phyloP scores from a whole-genome alignment of 2,329 filamentous ascomycete genomes.

The Aspergillus sp. region DNA sequence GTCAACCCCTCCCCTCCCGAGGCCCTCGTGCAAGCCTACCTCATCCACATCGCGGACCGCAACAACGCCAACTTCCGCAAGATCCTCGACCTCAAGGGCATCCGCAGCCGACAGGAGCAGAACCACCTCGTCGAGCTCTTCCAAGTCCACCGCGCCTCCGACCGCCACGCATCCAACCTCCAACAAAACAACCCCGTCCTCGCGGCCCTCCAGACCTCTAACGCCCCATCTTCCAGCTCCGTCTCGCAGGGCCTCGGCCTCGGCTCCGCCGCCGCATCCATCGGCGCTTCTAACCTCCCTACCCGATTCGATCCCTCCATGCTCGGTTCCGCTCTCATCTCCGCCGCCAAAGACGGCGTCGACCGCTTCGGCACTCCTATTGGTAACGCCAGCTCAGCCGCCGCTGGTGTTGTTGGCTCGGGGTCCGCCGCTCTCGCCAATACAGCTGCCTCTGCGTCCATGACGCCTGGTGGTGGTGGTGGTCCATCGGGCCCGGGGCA shows the following conservation, averaged over 20 bases:
- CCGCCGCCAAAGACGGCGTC: slow-evolving; percentile 79
- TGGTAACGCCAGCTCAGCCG: slow-evolving; percentile 23
- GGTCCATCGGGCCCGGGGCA: slow-evolving; percentile 20
- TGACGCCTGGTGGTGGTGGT: slow-evolving; percentile 27
- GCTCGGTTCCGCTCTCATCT: slow-evolving; percentile 84
- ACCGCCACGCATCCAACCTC: slow-evolving; percentile 65
- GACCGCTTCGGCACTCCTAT: slow-evolving; percentile 69
- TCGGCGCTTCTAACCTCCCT: slow-evolving; percentile 48
- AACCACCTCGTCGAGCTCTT: slow-evolving; percentile 83
- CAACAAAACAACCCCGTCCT: slow-evolving; percentile 69
- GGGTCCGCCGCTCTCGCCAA: slow-evolving; percentile 12
- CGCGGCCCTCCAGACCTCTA: slow-evolving; percentile 55
- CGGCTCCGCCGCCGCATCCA: slow-evolving; percentile 39
- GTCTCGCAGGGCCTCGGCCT: slow-evolving; percentile 51
- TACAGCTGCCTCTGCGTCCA: slow-evolving; percentile 24
- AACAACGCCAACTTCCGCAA: slow-evolving; percentile 95
- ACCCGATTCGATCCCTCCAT: slow-evolving; percentile 75
- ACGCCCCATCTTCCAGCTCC: slow-evolving; percentile 33
- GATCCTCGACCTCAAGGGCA: slow-evolving; percentile 91
- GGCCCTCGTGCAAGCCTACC: slow-evolving; percentile 92
- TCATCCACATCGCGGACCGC: slow-evolving; percentile 93
- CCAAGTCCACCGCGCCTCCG: slow-evolving; percentile 72
- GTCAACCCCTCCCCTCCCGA: slow-evolving; percentile 88
- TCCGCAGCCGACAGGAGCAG: slow-evolving; percentile 77
- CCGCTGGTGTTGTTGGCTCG: slow-evolving; percentile 12